phyloP scores from a whole-genome alignment of 2,329 filamentous ascomycete species.

The Dactylonectria estremocensis region DNA sequence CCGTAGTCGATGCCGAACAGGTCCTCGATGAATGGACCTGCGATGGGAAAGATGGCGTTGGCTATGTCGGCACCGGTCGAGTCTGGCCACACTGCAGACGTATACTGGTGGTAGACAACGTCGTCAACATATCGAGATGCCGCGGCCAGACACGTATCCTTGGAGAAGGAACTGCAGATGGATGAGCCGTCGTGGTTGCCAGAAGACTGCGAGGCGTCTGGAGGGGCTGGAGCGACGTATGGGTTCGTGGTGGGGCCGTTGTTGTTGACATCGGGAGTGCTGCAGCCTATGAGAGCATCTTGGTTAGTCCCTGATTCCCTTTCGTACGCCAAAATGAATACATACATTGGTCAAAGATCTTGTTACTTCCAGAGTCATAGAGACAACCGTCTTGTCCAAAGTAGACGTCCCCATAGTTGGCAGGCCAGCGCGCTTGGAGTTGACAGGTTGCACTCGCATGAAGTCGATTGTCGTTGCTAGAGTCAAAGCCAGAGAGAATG shows the following conservation, averaged over 20 bases:
- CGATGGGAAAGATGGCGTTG: slow-evolving; percentile 22
- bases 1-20: slow-evolving; percentile 29
- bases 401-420: slow-evolving; percentile 32
- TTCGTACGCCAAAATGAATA: neutral
- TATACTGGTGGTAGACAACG: slow-evolving; percentile 26
- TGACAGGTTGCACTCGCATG: slow-evolving; percentile 24
- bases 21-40: slow-evolving; percentile 9
- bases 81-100: slow-evolving; percentile 27
- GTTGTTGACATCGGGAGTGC: slow-evolving; percentile 22
- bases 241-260: slow-evolving; percentile 25
- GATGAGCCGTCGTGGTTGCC: slow-evolving; percentile 27
- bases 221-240: slow-evolving; percentile 6
- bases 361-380: slow-evolving; percentile 26
- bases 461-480: slow-evolving; percentile 13
- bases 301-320: neutral
- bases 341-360: slow-evolving; percentile 31
- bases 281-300: slow-evolving; percentile 7
- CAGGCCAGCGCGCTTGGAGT: slow-evolving; percentile 28
- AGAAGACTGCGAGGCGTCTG: neutral
- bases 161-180: slow-evolving; percentile 25
- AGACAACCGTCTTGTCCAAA: slow-evolving; percentile 29
- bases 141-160: slow-evolving; percentile 17
- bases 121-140: slow-evolving; percentile 24
- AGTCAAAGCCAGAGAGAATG: slow-evolving; percentile 31
- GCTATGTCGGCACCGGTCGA: slow-evolving; percentile 16